A percentile compares a stretch with the other conserved stretches of the same genome.
Evolutionary conservation across 495 filamentous ascomycete genomes (phyloP).

Genomic region (Terfezia claveryi): DNA sequence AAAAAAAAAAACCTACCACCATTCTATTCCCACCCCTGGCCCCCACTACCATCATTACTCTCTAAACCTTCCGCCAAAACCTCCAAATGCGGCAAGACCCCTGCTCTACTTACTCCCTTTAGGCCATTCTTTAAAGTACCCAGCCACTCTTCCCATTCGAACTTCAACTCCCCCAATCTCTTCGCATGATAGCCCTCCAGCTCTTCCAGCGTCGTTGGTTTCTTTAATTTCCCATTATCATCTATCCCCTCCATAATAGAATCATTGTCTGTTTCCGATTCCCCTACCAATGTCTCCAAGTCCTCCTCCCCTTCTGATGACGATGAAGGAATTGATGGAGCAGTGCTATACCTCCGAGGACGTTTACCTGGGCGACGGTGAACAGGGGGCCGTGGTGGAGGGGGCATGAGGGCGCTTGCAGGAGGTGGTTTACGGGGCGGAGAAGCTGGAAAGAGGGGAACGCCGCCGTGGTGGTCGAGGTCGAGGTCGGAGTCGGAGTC

Average conservation of each 20-base stretch:
- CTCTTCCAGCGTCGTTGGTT: constrained; percentile 21
- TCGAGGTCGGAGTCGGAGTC: constrained; percentile 23
- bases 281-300: no score
- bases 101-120: constrained; percentile 36
- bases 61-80: constrained; percentile 37
- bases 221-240: constrained; percentile 13
- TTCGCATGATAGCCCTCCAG: constrained; percentile 18
- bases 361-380: no score
- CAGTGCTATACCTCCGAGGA: no score
- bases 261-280: neutral
- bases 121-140: constrained; percentile 26
- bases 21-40: no score
- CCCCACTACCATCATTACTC: neutral
- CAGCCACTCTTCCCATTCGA: constrained; percentile 1
- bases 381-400: no score
- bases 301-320: no score
- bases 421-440: neutral
- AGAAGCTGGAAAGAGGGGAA: neutral
- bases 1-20: no score
- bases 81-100: constrained; percentile 35
- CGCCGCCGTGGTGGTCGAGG: neutral
- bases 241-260: constrained; percentile 11
- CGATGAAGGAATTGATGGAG: no score
- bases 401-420: no score
- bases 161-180: constrained; percentile 28